These are phyloP conservation scores for Onygenales sp. DNA, from an alignment of 2,329 filamentous ascomycete genomes.

Conservation along the genomic window DNA sequence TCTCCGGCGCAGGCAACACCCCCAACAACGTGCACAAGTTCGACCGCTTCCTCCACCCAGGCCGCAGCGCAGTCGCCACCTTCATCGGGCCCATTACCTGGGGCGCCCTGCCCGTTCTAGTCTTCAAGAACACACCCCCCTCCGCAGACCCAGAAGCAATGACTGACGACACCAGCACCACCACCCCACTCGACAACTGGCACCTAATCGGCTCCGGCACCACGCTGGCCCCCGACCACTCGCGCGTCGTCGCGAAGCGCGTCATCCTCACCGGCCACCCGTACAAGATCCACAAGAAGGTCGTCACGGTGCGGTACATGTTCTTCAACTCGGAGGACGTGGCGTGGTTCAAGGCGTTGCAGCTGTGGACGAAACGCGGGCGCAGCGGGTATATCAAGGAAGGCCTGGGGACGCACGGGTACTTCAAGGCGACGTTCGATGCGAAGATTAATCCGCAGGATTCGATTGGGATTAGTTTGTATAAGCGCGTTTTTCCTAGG, in stretches of 20 bases:
- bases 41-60: constrained; percentile 82
- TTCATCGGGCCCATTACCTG: constrained; percentile 88
- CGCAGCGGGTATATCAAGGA: constrained; percentile 90
- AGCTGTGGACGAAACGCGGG: constrained; percentile 86
- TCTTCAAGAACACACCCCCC: constrained; percentile 55
- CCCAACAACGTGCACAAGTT: constrained; percentile 98
- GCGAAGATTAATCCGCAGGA: constrained; percentile 93
- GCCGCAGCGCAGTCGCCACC: constrained; percentile 76
- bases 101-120: constrained; percentile 82
- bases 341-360: constrained; percentile 93
- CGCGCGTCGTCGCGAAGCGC: constrained; percentile 82
- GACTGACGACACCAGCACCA: constrained; percentile 32
- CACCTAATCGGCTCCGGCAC: constrained; percentile 81
- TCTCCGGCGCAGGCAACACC: constrained; percentile 80
- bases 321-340: constrained; percentile 97
- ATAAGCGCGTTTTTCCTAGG: constrained; percentile 77
- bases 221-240: constrained; percentile 62
- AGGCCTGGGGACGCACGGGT: constrained; percentile 90
- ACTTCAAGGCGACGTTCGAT: constrained; percentile 99
- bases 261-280: constrained; percentile 91
- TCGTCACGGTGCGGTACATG: constrained; percentile 98
- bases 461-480: constrained; percentile 79
- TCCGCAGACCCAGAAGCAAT: constrained; percentile 31
- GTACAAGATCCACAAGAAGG: constrained; percentile 96
- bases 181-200: constrained; percentile 35